A percentile compares a stretch with the other conserved stretches of the same genome.
These are phyloP conservation scores for Teratosphaeria gauchensis DNA, from an alignment of 2,329 filamentous ascomycete genomes.

Conservation along the genomic window DNA sequence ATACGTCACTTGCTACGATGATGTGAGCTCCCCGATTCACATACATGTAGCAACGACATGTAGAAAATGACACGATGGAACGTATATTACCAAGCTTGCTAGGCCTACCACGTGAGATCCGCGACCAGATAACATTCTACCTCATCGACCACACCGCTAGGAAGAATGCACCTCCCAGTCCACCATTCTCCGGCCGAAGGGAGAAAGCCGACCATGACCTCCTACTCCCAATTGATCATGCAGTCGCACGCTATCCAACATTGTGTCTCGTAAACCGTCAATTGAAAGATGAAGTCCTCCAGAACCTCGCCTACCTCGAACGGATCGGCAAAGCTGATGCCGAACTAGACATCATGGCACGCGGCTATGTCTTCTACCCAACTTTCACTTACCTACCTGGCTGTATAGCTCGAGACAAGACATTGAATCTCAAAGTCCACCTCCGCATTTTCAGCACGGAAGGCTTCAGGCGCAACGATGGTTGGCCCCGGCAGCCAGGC, in stretches of 20 bases:
- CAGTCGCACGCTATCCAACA: conserved; percentile 5
- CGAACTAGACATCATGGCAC: conserved; percentile 15
- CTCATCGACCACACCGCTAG: conserved; percentile 4
- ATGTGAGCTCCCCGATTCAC: not conserved
- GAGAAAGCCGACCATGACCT: not conserved
- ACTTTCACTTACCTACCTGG: conserved; percentile 13
- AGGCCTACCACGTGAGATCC: conserved; percentile 14
- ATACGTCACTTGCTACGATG: not conserved
- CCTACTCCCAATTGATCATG: conserved; percentile 8
- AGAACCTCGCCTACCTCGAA: conserved; percentile 8
- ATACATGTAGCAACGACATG: not conserved
- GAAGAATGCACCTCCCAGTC: conserved; percentile 4
- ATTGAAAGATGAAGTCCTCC: conserved; percentile 10
- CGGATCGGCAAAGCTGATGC: conserved; percentile 3
- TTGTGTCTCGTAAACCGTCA: conserved; percentile 8
- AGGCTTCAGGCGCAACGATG: conserved; percentile 13
- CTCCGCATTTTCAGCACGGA: conserved; percentile 17
- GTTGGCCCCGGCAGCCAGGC: conserved; percentile 11
- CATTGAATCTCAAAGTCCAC: conserved; percentile 12
- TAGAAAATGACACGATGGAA: not conserved
- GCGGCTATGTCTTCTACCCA: conserved; percentile 14
- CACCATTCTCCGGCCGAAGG: conserved; percentile 5
- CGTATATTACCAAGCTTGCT: conserved; percentile 5
- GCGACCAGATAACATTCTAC: conserved; percentile 13
- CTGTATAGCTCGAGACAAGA: not conserved